phyloP scores from a whole-genome alignment of 1,284 basidiomycete genomes.

The Apiotrichum sp. region DNA sequence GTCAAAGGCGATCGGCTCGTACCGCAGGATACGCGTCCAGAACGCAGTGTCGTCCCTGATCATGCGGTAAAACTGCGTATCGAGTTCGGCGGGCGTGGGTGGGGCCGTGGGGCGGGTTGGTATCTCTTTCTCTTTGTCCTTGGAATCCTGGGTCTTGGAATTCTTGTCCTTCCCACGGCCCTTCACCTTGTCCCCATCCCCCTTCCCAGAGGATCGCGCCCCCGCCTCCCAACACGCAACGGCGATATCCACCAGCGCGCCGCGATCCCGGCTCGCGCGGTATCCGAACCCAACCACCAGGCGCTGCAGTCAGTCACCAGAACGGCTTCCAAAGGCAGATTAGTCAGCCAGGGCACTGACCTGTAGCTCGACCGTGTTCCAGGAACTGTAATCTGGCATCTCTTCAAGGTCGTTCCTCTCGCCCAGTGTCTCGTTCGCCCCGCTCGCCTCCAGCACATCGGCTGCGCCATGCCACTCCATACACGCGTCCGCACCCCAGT shows the following conservation, averaged over 20 bases:
- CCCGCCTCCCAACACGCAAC: constrained; percentile 39
- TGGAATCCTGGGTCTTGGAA: too few relatives aligned
- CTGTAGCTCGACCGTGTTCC: constrained; percentile 33
- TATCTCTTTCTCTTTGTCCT: too few relatives aligned
- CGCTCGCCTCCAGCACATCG: constrained; percentile 2
- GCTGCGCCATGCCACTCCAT: constrained; percentile 1
- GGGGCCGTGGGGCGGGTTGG: too few relatives aligned
- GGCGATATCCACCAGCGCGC: constrained; percentile 31
- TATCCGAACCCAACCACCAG: constrained; percentile 32
- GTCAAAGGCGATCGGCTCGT: constrained; percentile 45
- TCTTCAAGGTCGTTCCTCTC: constrained; percentile 6
- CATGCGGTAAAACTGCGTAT: constrained; percentile 26
- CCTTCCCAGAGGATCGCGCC: too few relatives aligned
- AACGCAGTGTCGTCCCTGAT: constrained; percentile 29
- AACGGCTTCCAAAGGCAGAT: not conserved
- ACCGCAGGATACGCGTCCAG: constrained; percentile 37
- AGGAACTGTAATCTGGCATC: constrained; percentile 39
- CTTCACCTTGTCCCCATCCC: too few relatives aligned
- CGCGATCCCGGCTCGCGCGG: constrained; percentile 23
- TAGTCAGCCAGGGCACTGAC: constrained; percentile 16
- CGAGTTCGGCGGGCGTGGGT: constrained; percentile 3
- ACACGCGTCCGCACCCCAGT: constrained; percentile 1
- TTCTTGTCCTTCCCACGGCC: too few relatives aligned
- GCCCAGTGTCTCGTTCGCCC: not conserved
- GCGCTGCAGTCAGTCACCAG: not conserved